Base-by-base conservation (phyloP, 2,329 filamentous ascomycete species). In the Talaromyces atroroseus region DNA sequence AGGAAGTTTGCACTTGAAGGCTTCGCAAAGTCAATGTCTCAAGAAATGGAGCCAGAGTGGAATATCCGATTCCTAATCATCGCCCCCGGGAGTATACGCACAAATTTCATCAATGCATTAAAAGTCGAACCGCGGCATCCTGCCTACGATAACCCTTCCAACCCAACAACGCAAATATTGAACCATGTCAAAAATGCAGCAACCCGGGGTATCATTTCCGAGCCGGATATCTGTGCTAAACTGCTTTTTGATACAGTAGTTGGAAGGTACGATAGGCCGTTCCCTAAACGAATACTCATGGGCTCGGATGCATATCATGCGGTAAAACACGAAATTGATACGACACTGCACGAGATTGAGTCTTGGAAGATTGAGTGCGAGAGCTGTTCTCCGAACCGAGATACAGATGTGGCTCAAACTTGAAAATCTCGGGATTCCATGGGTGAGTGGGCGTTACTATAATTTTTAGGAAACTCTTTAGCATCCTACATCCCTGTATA, bases 61-160 rank as follows among this genome's bases (percentile, higher is more conserved):
- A 65, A 64, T 32, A 61, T 78, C 45, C 69, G 76, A 52, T 70
- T 78, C 42, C 71, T 68, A 52, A 69, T 73, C 38, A 63, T 77
- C 26, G 76, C 79, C 60, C 78, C 77, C 0, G 72, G 69, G 58
- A 64, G 66, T 59, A 24, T 52, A 26, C 40, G 18, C 10, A 52
- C 50, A 26, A 52, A 52, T 18, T 52, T 52, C 21, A 45, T n/a
- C 18, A 18, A 16, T 6, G 21, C 24, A 23, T 21, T 52, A 18
- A 52, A 52, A 21, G 18, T 52, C 18, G 6, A 32, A 16, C 24
- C 50, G 3, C 50, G 50, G 7, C 50, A 52, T 26, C 50, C 50
- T n/a, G 50, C 50, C 26, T 52, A 52, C 12, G 34, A 52, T 23
- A 32, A 24, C 2, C 50, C 50, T 10, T 52, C 40, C 29, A 40